Evolutionary conservation across 1,139 yeast genomes (phyloP), one percentile per base, ranked within the genome.

Genomic region (Saccharomycopsis crataegensis): DNA sequence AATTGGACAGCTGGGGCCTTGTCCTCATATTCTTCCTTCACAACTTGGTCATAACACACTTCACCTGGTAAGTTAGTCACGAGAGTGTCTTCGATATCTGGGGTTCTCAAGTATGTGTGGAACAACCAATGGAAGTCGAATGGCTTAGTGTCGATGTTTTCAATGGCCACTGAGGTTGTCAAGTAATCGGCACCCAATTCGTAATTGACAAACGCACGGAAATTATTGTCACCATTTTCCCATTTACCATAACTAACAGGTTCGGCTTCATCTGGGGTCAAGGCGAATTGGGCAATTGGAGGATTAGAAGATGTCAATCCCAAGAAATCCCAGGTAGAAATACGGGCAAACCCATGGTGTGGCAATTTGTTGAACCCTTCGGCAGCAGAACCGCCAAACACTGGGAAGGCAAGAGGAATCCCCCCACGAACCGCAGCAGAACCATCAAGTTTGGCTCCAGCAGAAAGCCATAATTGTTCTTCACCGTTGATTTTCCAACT

Each of bases 281-380:
- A 77, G 0, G 91, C 98, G 68, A 90, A 90, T 67, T 91, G 96
- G 47, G 86, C 86, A 6, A 95, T 80, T 59, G 84, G 78, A 32
- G 84, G 85, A 51, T 71, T 65, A 47, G 70, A 73, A 36, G 74
- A 76, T 11, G 84, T 77, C 69, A 88, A 94, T 38, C 99, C 99
- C 57, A 93, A 74, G 62, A 90, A 86, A 68, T 91, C 97, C 98
- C 98, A 93, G 6, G 75, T 71, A 5, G 93, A 82, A 67, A 79
- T 86, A 67, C 99, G 78, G 14, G 96, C 98, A 70, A 93, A 87
- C 1, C 99, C 99, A 66, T 93, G 99, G 71, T 93, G 98, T 12
- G 97, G 97, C 61, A 93, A 78, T 64, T 66, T 60, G 44, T 66
- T 66, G 57, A 74, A 67, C 1, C 69, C 71, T 9, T 53, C 38